Base-by-base conservation (phyloP, 345 rosid species). In the Brassica nigra region DNA sequence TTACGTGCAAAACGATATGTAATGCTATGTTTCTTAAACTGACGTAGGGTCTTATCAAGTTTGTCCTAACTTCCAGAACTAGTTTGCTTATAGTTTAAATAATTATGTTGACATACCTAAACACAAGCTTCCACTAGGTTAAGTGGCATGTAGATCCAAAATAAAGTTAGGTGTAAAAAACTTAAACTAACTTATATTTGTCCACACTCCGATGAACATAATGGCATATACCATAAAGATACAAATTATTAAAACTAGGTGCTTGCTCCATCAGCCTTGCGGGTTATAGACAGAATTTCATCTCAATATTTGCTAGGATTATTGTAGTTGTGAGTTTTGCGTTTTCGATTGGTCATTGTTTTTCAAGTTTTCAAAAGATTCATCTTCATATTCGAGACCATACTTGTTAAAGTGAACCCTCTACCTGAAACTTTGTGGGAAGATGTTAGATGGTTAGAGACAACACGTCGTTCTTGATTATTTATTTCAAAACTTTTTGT, bases 1-100 rank as follows among this genome's bases (percentile, higher is more conserved):
- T 65, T 75, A 65, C 36, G 64, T 66, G 77, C 65, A 18, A 12
- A 63, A 12, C 34, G 23, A 44, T 18, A 31, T 63, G 70, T 11
- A 11, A 63, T 18, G 27, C 3, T 65, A 49, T 12, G 37, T 23
- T 34, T 66, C 1, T 47, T 8, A 74, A 74, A 74, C 52, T 52
- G 27, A 57, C n/a, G 58, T 66, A 28, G 67, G 67, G 79, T 55
- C 28, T 71, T 37, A 16, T 67, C 67, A 58, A 37, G 42, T 67
- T 76, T 76, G 55, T 76, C 59, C 18, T 57, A 58, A 67, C 23
- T 54, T 76, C 58, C 68, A 39, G 58, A 76, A 27, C 73, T 58
- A 29, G 20, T 39, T 29, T 67, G 12, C 14, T 44, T 70, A 42
- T 39, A 18, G 18, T 76, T 76, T 76, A 44, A 44, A 15, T 61